Evolutionary conservation across 495 filamentous ascomycete species (phyloP), one percentile per base, ranked within the genome.

Genomic region (Parathielavia appendiculata): DNA sequence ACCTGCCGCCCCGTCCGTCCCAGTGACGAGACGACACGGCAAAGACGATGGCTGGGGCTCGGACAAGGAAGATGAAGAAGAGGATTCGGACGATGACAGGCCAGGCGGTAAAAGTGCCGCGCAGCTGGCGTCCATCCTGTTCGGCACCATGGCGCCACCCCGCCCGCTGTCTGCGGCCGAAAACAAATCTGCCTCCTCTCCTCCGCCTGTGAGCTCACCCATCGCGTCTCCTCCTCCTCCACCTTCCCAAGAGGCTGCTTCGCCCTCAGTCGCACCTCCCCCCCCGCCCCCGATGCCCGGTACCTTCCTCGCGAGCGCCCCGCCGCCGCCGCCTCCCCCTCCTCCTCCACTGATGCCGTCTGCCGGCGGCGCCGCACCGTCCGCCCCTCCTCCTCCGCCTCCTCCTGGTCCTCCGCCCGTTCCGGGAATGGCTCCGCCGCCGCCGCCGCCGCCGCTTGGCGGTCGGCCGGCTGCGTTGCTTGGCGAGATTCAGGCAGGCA

Each of bases 111-210:
- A 86, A 54, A 91, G 85, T 61, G 92, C 93, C 46, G 92, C 92
- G 60, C 88, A 95, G 58, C 84, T 98, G 36, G 93, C 93, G 17
- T 91, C 88, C 38, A 93, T 91, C 59, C 82, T 98, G 34, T 97
- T 98, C 72, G 92, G 93, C 56, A 95, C 92, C 51, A 98, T 98
- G 93, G 93, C 81, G 11, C 93, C 93, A 43, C 93, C 93, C 20
- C 85, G 92, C 51, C 91, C 95, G 36, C 70, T 96, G 26, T 92
- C 89, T 49, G 87, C 89, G 10, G 84, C 87, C 74, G 90, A 89
- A 51, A 83, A 89, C 49, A 86, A 86, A 63, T 72, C 78, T 41
- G 69, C 78, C n/a, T 76, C 66, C 13, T 74, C 75, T 11, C 74
- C 78, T 22, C 67, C 65, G 49, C 60, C 74, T 57, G 53, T 76